These are phyloP conservation scores for Abelmoschus esculentus DNA, from an alignment of 345 rosid genomes.

Conservation along the genomic window DNA sequence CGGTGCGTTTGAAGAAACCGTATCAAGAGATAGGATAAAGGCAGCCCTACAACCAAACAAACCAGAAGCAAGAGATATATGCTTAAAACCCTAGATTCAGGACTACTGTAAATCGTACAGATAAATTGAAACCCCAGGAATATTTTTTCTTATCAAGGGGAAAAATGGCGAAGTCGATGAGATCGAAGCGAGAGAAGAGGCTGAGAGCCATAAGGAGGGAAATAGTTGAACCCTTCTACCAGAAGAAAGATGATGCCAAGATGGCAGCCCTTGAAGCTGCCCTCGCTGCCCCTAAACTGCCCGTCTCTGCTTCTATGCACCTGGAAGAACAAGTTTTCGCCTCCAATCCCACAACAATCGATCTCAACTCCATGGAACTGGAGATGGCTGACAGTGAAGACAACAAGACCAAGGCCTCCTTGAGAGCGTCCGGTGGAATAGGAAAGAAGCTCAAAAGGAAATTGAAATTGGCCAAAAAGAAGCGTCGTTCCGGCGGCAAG, in stretches of 20 bases:
- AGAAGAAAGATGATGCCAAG: slow-evolving; percentile 76
- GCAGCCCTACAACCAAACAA: not conserved
- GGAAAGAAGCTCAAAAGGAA: slow-evolving; percentile 67
- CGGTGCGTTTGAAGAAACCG: no score
- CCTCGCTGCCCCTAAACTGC: slow-evolving; percentile 76
- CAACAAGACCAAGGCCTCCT: slow-evolving; percentile 27
- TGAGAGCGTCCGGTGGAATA: slow-evolving; percentile 56
- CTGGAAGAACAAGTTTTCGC: slow-evolving; percentile 12
- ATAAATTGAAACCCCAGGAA: not conserved
- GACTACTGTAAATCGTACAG: no score
- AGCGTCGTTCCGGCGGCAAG: slow-evolving; percentile 39
- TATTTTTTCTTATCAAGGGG: not conserved
- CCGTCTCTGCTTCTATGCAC: slow-evolving; percentile 48
- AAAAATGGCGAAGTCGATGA: slow-evolving; percentile 82
- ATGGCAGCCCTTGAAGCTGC: slow-evolving; percentile 77
- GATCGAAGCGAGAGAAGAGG: slow-evolving; percentile 90
- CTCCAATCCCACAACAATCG: slow-evolving; percentile 8
- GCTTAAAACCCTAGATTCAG: not conserved
- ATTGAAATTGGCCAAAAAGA: slow-evolving; percentile 47
- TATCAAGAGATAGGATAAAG: not conserved
- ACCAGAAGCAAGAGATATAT: not conserved
- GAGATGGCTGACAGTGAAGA: slow-evolving; percentile 54
- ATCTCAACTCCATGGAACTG: slow-evolving; percentile 29
- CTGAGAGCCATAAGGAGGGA: slow-evolving; percentile 85
- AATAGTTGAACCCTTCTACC: slow-evolving; percentile 53